These are phyloP conservation scores for Citropsis articulata DNA, from an alignment of 345 rosid genomes.

Conservation along the genomic window DNA sequence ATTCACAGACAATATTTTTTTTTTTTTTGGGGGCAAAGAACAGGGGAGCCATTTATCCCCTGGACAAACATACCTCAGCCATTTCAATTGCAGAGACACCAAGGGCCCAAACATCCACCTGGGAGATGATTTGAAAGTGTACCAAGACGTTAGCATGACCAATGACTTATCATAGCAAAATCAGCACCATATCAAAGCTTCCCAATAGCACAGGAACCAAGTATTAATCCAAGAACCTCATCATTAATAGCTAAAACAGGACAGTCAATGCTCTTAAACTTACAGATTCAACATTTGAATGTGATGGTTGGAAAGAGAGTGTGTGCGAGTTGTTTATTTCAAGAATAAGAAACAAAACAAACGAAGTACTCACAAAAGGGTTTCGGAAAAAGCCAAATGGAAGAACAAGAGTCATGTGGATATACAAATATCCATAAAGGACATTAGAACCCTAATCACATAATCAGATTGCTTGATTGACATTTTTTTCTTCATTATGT, in stretches of 20 bases:
- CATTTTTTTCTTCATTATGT: not conserved
- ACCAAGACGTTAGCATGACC: constrained; percentile 13
- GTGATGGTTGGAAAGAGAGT: not conserved
- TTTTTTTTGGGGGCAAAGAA: not conserved
- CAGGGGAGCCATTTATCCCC: constrained; percentile 2
- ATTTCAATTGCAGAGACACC: constrained; percentile 99
- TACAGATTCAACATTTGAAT: not conserved
- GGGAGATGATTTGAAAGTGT: constrained; percentile 24
- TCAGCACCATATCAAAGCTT: not conserved
- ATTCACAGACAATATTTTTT: not conserved
- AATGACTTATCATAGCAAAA: not conserved
- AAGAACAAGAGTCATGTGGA: too few species aligned
- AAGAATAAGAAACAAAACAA: not conserved
- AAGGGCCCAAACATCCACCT: constrained; percentile 99
- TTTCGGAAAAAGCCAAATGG: too few species aligned
- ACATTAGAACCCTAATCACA: not conserved
- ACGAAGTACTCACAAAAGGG: not conserved
- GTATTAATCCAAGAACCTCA: not conserved
- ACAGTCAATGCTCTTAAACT: not conserved
- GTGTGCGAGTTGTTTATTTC: too few species aligned
- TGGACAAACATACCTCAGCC: constrained; percentile 78
- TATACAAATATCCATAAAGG: not conserved
- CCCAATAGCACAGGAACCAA: not conserved
- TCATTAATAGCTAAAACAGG: not conserved
- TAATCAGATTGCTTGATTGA: not conserved